These are phyloP conservation scores for Penicillium paradoxum DNA, from an alignment of 495 filamentous ascomycete species.

Conservation along the genomic window DNA sequence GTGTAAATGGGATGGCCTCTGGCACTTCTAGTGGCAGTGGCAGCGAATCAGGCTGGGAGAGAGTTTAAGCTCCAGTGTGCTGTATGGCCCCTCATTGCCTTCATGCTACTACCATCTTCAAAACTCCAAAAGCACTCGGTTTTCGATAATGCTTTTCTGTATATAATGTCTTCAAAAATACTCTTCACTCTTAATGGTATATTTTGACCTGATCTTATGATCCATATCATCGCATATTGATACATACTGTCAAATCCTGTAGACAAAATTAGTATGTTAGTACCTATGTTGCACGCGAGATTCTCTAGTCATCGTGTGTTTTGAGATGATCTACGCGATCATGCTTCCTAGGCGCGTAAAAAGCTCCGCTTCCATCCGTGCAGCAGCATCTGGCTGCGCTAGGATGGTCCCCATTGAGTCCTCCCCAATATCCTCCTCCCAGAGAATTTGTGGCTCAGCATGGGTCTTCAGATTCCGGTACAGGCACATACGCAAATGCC, in stretches of 20 bases:
- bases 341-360: slow-evolving; percentile 1
- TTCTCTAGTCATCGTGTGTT: too few species aligned
- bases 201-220: slow-evolving; percentile 4
- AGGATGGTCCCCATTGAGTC: slow-evolving; percentile 4
- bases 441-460: neutral
- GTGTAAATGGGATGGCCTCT: slow-evolving; percentile 21
- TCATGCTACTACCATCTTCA: neutral
- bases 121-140: slow-evolving; percentile 2
- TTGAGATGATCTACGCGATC: neutral
- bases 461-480: slow-evolving; percentile 1
- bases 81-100: neutral
- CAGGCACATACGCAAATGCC: slow-evolving; percentile 5
- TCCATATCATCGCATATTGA: neutral
- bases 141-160: slow-evolving; percentile 8
- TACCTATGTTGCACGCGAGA: too few species aligned
- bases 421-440: neutral
- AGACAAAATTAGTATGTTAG: neutral
- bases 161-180: slow-evolving; percentile 12
- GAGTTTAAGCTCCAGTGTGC: slow-evolving; percentile 16
- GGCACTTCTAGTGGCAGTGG: slow-evolving; percentile 30
- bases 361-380: slow-evolving; percentile 4
- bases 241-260: neutral
- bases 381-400: neutral
- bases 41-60: slow-evolving; percentile 40
- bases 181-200: slow-evolving; percentile 23